Evolutionary conservation across 768 basidiomycete genomes (phyloP), one percentile per base, ranked within the genome.

Genomic region (Podaxis rugospora): DNA sequence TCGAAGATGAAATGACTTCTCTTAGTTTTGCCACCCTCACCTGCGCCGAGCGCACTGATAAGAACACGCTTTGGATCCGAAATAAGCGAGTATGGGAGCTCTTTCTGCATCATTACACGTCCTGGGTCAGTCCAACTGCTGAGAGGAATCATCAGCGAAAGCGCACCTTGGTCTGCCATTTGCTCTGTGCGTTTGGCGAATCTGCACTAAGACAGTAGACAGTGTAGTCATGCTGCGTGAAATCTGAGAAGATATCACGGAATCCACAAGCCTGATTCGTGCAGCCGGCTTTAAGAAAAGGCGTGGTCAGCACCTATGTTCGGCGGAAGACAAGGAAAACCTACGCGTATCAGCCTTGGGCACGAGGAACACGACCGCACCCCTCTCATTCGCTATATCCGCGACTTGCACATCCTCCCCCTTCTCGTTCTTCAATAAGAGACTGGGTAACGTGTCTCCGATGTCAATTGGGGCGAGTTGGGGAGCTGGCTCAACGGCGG

Each of bases 1-100:
- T 86, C 91, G 66, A 98, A 96, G 66, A 98, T 84, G 73, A 96
- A 97, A 72, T 96, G 94, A 65, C 92, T 94, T 13, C 95, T 85
- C 76, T 92, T 92, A 55, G 92, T 93, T 77, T 85, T 91, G 37
- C 88, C 90, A 7, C 87, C 87, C 37, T 83, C 84, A 0, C 82
- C 87, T 13, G 92, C 92, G 14, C 95, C 95, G 27, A 98, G 80
- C 2, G 86, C 89, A 36, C 81, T 80, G 65, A 98, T 92, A 32
- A 98, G 79, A 23, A 79, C 71, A 51, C 88, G 84, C 70, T 93
- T 85, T n/a, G 89, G 92, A 71, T 98, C 95, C 5, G 92, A 96
- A 32, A 98, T 80, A 1, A 97, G 78, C 2, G 89, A 83, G 70
- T 93, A 98, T 14, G 88, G 92, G 23, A 98, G 82, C 62, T 83